Conservation (phyloP, 2,329 filamentous ascomycete genomes). For the Sporothrix mexicana region DNA sequence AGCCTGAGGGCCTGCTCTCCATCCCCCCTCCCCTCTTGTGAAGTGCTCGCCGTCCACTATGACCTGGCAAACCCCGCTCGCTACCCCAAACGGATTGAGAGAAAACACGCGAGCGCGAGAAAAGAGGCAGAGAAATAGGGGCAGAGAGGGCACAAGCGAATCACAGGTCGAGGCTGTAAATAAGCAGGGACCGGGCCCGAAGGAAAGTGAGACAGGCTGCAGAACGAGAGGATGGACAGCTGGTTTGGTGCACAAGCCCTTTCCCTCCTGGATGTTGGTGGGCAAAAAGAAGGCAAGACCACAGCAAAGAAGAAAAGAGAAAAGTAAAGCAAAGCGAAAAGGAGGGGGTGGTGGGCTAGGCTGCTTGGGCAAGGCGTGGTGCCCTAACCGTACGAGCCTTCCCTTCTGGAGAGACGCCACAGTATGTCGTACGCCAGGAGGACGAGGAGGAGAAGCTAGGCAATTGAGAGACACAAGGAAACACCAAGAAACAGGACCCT, state of each 20-base stretch:
- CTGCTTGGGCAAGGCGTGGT: background rate
- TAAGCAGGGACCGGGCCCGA: background rate
- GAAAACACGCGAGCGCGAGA: conserved; percentile 29
- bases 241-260: conserved; percentile 1
- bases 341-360: background rate
- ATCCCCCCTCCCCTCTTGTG: background rate
- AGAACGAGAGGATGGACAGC: background rate
- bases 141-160: background rate
- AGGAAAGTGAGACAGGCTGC: conserved; percentile 2
- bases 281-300: background rate
- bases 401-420: background rate
- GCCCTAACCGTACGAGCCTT: conserved; percentile 5
- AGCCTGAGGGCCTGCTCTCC: background rate
- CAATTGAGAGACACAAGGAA: background rate
- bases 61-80: conserved; percentile 9
- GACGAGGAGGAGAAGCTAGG: background rate
- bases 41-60: background rate
- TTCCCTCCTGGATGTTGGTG: background rate
- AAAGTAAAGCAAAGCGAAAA: background rate
- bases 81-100: conserved; percentile 25
- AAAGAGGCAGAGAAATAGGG: conserved; percentile 10
- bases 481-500: background rate
- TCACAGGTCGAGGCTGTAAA: background rate
- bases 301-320: background rate
- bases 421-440: background rate